Conservation (phyloP, 495 filamentous ascomycete species). For the Penicillium waksmanii region DNA sequence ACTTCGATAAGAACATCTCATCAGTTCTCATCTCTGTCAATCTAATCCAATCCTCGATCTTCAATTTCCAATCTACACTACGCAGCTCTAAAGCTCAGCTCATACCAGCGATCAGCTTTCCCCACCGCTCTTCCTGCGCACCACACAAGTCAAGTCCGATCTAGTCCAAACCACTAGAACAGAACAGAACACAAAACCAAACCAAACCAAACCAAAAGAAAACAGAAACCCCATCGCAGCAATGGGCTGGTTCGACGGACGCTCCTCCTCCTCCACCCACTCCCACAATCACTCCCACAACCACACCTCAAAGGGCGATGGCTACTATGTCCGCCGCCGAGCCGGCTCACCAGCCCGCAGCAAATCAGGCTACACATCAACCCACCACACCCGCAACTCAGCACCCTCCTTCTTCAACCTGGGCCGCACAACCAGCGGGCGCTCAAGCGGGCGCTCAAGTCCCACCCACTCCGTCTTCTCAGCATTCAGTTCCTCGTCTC, state of each 20-base stretch:
- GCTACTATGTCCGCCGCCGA: constrained; percentile 35
- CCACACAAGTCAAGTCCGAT: background rate
- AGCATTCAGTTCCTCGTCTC: constrained; percentile 56
- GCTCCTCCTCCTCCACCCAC: constrained; percentile 31
- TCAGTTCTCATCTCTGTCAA: too few relatives aligned
- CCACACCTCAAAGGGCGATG: constrained; percentile 11
- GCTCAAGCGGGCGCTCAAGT: constrained; percentile 40
- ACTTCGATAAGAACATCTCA: too few relatives aligned
- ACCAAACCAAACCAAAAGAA: background rate
- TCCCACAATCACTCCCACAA: background rate
- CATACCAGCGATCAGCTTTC: constrained; percentile 8
- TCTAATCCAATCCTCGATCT: too few relatives aligned
- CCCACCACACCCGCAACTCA: constrained; percentile 44
- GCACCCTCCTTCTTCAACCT: constrained; percentile 57
- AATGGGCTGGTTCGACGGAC: constrained; percentile 57
- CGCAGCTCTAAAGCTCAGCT: background rate
- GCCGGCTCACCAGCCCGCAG: constrained; percentile 38
- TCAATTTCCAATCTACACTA: background rate
- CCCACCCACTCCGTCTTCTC: constrained; percentile 53
- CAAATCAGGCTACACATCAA: constrained; percentile 43
- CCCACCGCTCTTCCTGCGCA: background rate
- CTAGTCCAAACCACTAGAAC: background rate
- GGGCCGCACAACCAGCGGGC: constrained; percentile 37
- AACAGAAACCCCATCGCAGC: constrained; percentile 15
- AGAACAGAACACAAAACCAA: background rate